Conservation (phyloP, 148 eudicot species). For the Linanthus parryae region DNA sequence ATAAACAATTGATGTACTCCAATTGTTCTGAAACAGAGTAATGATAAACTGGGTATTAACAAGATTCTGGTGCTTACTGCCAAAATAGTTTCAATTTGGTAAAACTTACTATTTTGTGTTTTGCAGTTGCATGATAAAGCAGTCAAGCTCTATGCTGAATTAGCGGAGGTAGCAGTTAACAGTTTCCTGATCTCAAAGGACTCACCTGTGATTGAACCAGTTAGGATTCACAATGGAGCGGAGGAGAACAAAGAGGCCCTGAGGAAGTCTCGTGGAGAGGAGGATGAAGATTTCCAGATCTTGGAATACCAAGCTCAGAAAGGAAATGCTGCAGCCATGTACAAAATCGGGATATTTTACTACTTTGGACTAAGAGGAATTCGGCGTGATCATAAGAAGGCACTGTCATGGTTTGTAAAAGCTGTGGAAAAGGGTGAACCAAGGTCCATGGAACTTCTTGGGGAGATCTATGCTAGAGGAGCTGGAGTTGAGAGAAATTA, state of each 20-base stretch:
- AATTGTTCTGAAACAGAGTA: too few species aligned
- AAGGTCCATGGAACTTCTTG: constrained; percentile 91
- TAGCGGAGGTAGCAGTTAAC: constrained; percentile 85
- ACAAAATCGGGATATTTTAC: constrained; percentile 82
- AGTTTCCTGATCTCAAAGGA: constrained; percentile 86
- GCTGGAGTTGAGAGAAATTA: constrained; percentile 89
- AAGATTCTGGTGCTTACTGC: too few species aligned
- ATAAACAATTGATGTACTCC: too few species aligned
- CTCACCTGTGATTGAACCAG: constrained; percentile 74
- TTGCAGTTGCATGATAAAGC: constrained; percentile 23
- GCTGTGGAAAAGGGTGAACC: constrained; percentile 95
- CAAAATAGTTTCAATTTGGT: constrained; percentile 8
- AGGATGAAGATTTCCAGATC: constrained; percentile 97
- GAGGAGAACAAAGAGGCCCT: constrained; percentile 96
- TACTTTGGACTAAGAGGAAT: constrained; percentile 92
- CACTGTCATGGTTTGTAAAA: constrained; percentile 79
- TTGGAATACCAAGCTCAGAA: constrained; percentile 95
- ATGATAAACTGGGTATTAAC: too few species aligned
- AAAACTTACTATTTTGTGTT: neutral
- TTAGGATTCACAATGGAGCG: constrained; percentile 81
- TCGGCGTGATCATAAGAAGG: constrained; percentile 82
- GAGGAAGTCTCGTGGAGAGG: constrained; percentile 92
- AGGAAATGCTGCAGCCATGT: constrained; percentile 92
- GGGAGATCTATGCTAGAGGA: constrained; percentile 92
- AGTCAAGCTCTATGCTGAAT: constrained; percentile 56